Conservation (phyloP, 768 basidiomycete genomes). For the Leucocoprinus birnbaumii region DNA sequence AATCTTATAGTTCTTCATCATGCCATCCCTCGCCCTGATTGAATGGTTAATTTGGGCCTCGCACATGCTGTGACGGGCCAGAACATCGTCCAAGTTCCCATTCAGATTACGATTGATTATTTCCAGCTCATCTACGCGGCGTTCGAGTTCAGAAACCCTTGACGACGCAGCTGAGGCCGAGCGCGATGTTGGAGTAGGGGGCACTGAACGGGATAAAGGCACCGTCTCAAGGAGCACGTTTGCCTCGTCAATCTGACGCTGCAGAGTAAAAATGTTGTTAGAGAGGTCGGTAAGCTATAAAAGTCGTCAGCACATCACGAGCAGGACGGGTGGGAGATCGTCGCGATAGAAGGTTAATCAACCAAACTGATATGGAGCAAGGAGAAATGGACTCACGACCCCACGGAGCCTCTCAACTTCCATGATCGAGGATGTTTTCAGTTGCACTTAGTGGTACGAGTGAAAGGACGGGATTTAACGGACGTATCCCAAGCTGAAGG, state of each 20-base stretch:
- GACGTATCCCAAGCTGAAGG: not conserved
- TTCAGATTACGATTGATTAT: not conserved
- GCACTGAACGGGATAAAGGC: not conserved
- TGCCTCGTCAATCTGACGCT: slow-evolving; percentile 3
- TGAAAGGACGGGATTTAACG: not conserved
- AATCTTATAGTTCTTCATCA: slow-evolving; percentile 30
- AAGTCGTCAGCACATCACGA: not conserved
- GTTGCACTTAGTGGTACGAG: not conserved
- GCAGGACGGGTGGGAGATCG: not conserved
- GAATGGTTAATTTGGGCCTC: slow-evolving; percentile 28
- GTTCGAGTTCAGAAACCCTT: not conserved
- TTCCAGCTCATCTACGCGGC: slow-evolving; percentile 6
- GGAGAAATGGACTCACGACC: slow-evolving; percentile 1
- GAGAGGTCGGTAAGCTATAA: slow-evolving; percentile 1
- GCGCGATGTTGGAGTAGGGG: not conserved
- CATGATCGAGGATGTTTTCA: not conserved
- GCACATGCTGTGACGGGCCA: slow-evolving; percentile 21
- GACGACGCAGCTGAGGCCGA: not conserved
- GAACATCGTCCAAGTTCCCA: slow-evolving; percentile 22
- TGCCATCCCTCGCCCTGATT: slow-evolving; percentile 29
- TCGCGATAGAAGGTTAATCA: not conserved
- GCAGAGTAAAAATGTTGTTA: not conserved
- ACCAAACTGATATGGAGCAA: not conserved
- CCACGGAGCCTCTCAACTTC: slow-evolving; percentile 1
- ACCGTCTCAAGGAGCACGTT: not conserved